Base-by-base conservation (phyloP, 257 asterid genomes). In the Nicotiana attenuata region DNA sequence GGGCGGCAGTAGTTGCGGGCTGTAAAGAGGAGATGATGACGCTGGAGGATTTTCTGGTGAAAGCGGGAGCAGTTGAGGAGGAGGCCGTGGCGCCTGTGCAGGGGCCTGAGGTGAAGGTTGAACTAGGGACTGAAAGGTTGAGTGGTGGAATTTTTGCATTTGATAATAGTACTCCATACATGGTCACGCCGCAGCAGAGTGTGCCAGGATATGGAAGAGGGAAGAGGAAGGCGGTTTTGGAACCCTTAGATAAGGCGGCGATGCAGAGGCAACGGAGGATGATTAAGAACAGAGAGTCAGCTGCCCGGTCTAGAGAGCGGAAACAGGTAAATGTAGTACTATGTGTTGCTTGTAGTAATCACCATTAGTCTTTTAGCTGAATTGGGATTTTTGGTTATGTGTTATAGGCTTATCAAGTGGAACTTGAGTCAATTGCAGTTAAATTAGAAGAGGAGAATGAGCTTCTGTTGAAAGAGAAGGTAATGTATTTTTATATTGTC, bases 251-350 rank as follows among this genome's bases (percentile, higher is more conserved):
- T 88, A 96, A 86, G 89, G 97, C 90, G 4, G 87, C 86, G 35
- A 57, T 68, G 57, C 91, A 86, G 86, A 83, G 90, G 67, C 91
- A 94, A 60, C 88, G 91, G 87, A 92, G 98, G 91, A 96, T 96
- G 99, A 96, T 96, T 75, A 96, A 96, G 93, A 96, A 94, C 81
- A 89, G 99, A 87, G 99, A 94, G 88, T 94, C 98, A 52, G 99
- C 99, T 5, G 98, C 99, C 0, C 91, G 99, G 88, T 96, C 99
- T 24, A 91, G 99, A 83, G 99, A 94, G 90, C 94, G 99, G 60
- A 96, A 96, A 87, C 98, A 94, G 99, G 99, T 93, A 65, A 85
- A 67, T 28, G 31, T 82, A 71, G 26, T 80, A 71, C 20, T 17
- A 53, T 77, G 41, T 35, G 63, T 28, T 59, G 11, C 20, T 77